These are phyloP conservation scores for Metschnikowia arizonensis DNA, from an alignment of 805 yeast species.

Conservation along the genomic window DNA sequence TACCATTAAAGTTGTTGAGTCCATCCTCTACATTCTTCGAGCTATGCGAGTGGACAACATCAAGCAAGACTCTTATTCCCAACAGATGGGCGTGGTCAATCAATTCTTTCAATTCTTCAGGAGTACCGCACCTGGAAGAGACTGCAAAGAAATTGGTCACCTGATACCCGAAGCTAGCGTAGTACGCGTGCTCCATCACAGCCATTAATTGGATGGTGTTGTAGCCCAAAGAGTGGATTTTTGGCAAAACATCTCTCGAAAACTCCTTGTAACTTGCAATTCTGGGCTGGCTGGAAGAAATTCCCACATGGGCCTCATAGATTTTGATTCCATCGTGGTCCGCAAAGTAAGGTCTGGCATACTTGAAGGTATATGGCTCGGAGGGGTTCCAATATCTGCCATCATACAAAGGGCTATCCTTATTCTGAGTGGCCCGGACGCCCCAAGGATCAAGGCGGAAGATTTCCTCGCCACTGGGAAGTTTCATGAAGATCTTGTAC, in stretches of 20 bases:
- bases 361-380: conserved; percentile 50
- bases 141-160: conserved; percentile 88
- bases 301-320: conserved; percentile 95
- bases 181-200: conserved; percentile 97
- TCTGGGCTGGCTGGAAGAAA: conserved; percentile 84
- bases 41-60: conserved; percentile 94
- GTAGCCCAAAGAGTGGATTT: conserved; percentile 79
- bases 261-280: conserved; percentile 85
- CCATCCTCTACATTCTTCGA: conserved; percentile 95
- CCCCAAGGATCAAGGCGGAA: conserved; percentile 91
- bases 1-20: conserved; percentile 86
- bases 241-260: conserved; percentile 75
- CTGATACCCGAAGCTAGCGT: conserved; percentile 98
- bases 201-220: conserved; percentile 96
- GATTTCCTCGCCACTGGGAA: conserved; percentile 64
- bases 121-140: conserved; percentile 89
- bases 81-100: conserved; percentile 87
- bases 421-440: conserved; percentile 70
- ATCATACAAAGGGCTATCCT: conserved; percentile 58
- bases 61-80: conserved; percentile 83
- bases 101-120: conserved; percentile 88
- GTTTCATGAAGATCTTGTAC: conserved; percentile 63
- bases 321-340: conserved; percentile 53
- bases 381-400: conserved; percentile 91
- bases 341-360: conserved; percentile 55